These are phyloP conservation scores for Hydnomerulius pinastri DNA, from an alignment of 768 basidiomycete species.

Conservation along the genomic window DNA sequence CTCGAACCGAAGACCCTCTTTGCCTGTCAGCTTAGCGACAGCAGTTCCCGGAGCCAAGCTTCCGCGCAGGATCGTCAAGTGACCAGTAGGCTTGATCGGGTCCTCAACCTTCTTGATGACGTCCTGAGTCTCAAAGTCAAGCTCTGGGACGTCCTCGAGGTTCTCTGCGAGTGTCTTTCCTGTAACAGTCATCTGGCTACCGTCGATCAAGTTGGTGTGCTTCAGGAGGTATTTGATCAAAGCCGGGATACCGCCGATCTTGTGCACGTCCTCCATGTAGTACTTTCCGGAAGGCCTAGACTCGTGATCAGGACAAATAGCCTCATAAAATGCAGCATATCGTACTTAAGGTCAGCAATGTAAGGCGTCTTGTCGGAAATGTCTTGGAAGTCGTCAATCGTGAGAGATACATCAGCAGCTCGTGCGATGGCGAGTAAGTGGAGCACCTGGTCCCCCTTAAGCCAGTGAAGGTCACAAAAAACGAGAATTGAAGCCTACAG, in stretches of 20 bases:
- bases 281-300: slow-evolving; percentile 80
- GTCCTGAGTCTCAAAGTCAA: slow-evolving; percentile 72
- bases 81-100: slow-evolving; percentile 86
- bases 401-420: slow-evolving; percentile 71
- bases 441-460: slow-evolving; percentile 54
- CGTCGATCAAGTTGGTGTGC: slow-evolving; percentile 77
- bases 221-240: slow-evolving; percentile 83
- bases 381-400: slow-evolving; percentile 84
- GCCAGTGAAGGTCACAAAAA: not conserved
- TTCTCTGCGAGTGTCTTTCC: slow-evolving; percentile 91
- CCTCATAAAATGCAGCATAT: slow-evolving; percentile 15
- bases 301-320: slow-evolving; percentile 4
- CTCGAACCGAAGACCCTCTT: slow-evolving; percentile 85
- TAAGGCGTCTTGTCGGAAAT: slow-evolving; percentile 81
- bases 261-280: slow-evolving; percentile 89
- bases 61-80: slow-evolving; percentile 85
- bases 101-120: slow-evolving; percentile 70
- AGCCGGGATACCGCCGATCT: slow-evolving; percentile 81
- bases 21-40: slow-evolving; percentile 92
- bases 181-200: slow-evolving; percentile 84
- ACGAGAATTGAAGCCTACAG: slow-evolving; percentile 45
- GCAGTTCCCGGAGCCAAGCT: slow-evolving; percentile 85
- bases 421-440: slow-evolving; percentile 86
- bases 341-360: slow-evolving; percentile 78
- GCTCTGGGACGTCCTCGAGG: slow-evolving; percentile 72